Percentiles rank a stretch among this genome's conserved stretches.
Evolutionary conservation across 192 early-diverging fungal genomes (phyloP).

Genomic region (Umbelopsis ramanniana): DNA sequence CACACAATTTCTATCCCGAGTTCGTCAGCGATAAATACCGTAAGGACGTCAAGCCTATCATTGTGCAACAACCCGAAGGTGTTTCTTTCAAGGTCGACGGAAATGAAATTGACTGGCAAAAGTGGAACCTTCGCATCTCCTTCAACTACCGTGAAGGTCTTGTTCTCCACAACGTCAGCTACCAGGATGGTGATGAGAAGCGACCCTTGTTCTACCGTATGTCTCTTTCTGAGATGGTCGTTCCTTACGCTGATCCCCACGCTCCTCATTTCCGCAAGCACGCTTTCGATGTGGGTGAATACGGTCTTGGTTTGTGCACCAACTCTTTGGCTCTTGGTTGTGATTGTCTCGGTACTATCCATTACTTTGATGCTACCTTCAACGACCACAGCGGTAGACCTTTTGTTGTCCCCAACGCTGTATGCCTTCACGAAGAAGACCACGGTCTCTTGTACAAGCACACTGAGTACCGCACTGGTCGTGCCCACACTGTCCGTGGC

Average conservation of each 20-base stretch:
- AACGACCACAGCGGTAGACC: slow-evolving; percentile 43
- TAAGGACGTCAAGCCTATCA: slow-evolving; percentile 45
- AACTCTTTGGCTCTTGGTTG: slow-evolving; percentile 44
- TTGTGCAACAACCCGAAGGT: slow-evolving; percentile 45
- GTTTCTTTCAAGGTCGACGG: slow-evolving; percentile 45
- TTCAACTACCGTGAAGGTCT: slow-evolving; percentile 50
- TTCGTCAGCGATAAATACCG: slow-evolving; percentile 43
- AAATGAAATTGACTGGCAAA: slow-evolving; percentile 48
- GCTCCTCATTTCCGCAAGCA: slow-evolving; percentile 42
- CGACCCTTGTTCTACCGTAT: slow-evolving; percentile 47
- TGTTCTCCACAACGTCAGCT: slow-evolving; percentile 44
- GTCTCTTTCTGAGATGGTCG: slow-evolving; percentile 48
- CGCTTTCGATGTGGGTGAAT: slow-evolving; percentile 49
- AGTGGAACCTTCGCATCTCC: slow-evolving; percentile 47
- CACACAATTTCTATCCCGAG: slow-evolving; percentile 47
- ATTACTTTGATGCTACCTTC: slow-evolving; percentile 47
- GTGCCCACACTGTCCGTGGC: slow-evolving; percentile 42
- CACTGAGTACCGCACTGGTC: slow-evolving; percentile 43
- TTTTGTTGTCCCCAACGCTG: slow-evolving; percentile 39
- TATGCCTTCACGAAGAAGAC: slow-evolving; percentile 50
- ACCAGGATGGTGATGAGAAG: slow-evolving; percentile 42
- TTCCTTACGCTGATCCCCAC: slow-evolving; percentile 42
- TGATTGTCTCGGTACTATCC: slow-evolving; percentile 47
- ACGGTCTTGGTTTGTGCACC: slow-evolving; percentile 47
- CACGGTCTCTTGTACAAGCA: slow-evolving; percentile 45